Percentiles rank a stretch among this genome's conserved stretches.
phyloP scores from a whole-genome alignment of 2,329 filamentous ascomycete species.

The Mycosphaerelloides madeirae region DNA sequence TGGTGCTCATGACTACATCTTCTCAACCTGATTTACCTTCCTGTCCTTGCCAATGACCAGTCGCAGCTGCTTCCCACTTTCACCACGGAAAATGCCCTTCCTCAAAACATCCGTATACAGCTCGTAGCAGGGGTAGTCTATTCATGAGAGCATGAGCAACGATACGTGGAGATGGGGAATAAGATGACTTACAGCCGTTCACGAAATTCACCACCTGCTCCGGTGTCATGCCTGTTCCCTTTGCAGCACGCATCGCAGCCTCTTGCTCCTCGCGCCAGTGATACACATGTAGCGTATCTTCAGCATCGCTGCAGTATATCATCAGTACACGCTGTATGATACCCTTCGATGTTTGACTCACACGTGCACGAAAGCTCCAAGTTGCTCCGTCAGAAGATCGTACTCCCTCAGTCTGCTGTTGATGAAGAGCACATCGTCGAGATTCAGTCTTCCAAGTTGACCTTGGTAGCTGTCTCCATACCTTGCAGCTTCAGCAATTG shows the following conservation, averaged over 20 bases:
- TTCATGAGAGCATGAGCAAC: background rate
- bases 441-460: slow-evolving; percentile 50
- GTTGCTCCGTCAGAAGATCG: slow-evolving; percentile 54
- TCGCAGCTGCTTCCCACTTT: slow-evolving; percentile 46
- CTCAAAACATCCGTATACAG: slow-evolving; percentile 49
- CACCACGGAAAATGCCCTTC: slow-evolving; percentile 43
- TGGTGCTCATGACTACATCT: slow-evolving; percentile 7
- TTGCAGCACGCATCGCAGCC: slow-evolving; percentile 58
- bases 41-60: slow-evolving; percentile 48
- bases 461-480: slow-evolving; percentile 38
- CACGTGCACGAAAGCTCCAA: slow-evolving; percentile 63
- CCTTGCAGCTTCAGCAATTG: slow-evolving; percentile 46
- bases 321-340: background rate
- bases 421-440: slow-evolving; percentile 54
- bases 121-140: slow-evolving; percentile 53
- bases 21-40: slow-evolving; percentile 32
- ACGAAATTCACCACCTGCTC: slow-evolving; percentile 75
- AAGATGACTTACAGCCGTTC: slow-evolving; percentile 51
- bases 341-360: slow-evolving; percentile 31
- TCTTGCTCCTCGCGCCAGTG: slow-evolving; percentile 82
- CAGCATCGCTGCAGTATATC: slow-evolving; percentile 53
- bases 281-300: slow-evolving; percentile 71
- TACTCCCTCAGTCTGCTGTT: slow-evolving; percentile 57
- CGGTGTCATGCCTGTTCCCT: slow-evolving; percentile 74
- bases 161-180: background rate